phyloP scores from a whole-genome alignment of 2,329 filamentous ascomycete species.

The Trichophyton equinum region DNA sequence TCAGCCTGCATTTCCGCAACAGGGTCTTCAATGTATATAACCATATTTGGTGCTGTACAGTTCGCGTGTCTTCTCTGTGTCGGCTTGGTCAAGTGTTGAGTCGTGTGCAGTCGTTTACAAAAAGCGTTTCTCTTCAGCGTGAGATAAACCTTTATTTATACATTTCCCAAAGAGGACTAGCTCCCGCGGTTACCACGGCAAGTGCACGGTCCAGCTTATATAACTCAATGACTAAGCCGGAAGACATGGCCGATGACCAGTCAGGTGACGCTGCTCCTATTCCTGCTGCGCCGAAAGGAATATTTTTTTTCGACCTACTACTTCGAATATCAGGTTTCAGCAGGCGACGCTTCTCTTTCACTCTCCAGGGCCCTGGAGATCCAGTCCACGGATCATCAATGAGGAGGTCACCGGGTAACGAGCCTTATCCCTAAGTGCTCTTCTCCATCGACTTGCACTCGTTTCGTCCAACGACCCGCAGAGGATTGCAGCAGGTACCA shows the following conservation, averaged over 20 bases:
- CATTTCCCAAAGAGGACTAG: conserved; percentile 7
- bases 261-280: conserved; percentile 1
- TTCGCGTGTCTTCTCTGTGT: not conserved
- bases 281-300: not conserved
- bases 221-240: not conserved
- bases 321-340: not conserved
- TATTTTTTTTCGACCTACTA: not conserved
- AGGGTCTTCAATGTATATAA: not conserved
- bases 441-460: not conserved
- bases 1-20: not conserved
- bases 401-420: not conserved
- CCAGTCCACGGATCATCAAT: not conserved
- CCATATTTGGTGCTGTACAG: not conserved
- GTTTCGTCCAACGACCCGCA: not conserved
- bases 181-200: conserved; percentile 1
- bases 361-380: not conserved
- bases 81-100: not conserved
- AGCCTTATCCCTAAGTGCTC: not conserved
- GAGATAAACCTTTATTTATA: conserved; percentile 9
- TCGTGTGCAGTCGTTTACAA: not conserved
- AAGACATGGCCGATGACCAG: not conserved
- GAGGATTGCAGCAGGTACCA: not conserved
- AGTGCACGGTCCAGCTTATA: not conserved
- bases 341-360: not conserved
- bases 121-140: not conserved